Base-by-base conservation (phyloP, 2,329 filamentous ascomycete genomes). In the Pseudocercospora macadamiae region DNA sequence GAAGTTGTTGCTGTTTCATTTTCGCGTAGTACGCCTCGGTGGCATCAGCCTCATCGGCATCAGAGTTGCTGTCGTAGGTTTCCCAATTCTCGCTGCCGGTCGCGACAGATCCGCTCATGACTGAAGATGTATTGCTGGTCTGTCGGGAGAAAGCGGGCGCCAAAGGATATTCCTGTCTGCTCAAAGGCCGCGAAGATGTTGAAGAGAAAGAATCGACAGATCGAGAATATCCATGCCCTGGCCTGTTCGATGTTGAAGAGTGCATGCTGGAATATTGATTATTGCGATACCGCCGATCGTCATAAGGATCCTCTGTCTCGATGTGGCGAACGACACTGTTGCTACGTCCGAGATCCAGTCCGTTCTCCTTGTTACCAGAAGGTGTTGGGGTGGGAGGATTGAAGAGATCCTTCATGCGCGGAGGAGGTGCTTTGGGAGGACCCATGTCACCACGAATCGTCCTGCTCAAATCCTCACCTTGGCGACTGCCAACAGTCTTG, bases 11-110 rank as follows among this genome's bases (percentile, higher is more conserved):
- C 18, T 64, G 57, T 42, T 82, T 82, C 32, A 93, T 78, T 74
- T 90, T 91, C 64, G 90, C 89, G 70, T 91, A 91, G 74, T 96
- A 96, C 8, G 86, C 82, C 61, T 95, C 90, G 3, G 87, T 87
- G 0, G 84, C 84, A 71, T 96, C 92, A 21, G 67, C 89, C 19
- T 73, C 69, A 7, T 75, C 73, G n/a, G 51, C 64, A 26, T 73
- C 73, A 1, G 67, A 71, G 51, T 65, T 65, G 58, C 96, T 91
- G 67, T 95, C 93, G 69, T 95, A 97, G 8, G 93, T 96, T 76
- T 97, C 93, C 93, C 93, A 97, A 74, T 97, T 97, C 76, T 97
- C 93, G 3, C 91, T 96, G 1, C 90, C 91, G 45, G 55, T 63
- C 10, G 56, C 58, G 7, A 52, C 57, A 2, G 60, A 64, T 21